Percentiles rank a stretch among this genome's conserved stretches.
Evolutionary conservation across 495 filamentous ascomycete species (phyloP).

Genomic region (Aspergillus carlsbadensis): DNA sequence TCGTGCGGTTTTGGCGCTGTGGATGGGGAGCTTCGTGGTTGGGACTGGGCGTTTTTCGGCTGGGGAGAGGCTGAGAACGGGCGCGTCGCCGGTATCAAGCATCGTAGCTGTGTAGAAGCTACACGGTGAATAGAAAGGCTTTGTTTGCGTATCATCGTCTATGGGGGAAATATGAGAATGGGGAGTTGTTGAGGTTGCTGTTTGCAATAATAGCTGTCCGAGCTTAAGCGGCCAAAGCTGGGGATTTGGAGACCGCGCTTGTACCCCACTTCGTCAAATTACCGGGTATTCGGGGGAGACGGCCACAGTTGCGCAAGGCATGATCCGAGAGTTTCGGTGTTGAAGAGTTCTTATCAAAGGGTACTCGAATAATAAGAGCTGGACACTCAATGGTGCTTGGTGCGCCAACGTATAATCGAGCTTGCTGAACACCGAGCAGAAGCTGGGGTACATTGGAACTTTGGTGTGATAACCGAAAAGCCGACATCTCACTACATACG

Average conservation of each 20-base stretch:
- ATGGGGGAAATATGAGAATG: background rate
- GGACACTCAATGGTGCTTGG: no score
- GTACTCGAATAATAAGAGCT: no score
- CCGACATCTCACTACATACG: no score
- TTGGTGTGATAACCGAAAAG: no score
- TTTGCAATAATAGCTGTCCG: background rate
- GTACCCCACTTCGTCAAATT: background rate
- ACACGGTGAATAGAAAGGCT: slow-evolving; percentile 20
- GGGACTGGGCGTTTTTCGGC: slow-evolving; percentile 13
- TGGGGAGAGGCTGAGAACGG: slow-evolving; percentile 27
- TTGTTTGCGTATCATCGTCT: slow-evolving; percentile 16
- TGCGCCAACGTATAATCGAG: no score
- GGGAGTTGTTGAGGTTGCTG: background rate
- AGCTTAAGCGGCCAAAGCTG: slow-evolving; percentile 6
- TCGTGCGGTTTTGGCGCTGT: slow-evolving; percentile 30
- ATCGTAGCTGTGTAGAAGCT: slow-evolving; percentile 1
- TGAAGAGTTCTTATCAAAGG: no score
- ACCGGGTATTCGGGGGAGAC: background rate
- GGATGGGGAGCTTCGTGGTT: slow-evolving; percentile 15
- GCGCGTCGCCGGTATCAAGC: slow-evolving; percentile 9
- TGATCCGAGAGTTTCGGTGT: background rate
- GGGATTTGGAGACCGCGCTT: background rate
- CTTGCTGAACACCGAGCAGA: no score
- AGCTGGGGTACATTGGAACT: no score
- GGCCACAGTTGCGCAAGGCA: background rate